Percentiles rank a stretch among this genome's conserved stretches.
phyloP scores from a whole-genome alignment of 768 basidiomycete genomes.

The Obba rivulosa region DNA sequence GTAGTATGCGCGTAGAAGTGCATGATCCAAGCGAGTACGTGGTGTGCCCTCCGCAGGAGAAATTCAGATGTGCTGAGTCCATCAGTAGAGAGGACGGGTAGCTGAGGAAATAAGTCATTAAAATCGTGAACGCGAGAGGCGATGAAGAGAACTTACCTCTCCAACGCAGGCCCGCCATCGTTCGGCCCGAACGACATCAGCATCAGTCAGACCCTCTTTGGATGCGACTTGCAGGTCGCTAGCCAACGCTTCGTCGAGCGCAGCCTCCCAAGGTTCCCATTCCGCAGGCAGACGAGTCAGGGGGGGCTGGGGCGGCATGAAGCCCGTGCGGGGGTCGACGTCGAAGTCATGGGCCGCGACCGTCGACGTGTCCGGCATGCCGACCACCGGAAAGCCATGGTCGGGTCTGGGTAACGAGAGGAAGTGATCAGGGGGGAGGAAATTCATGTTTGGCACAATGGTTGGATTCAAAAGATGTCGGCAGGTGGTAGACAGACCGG shows the following conservation, averaged over 20 bases:
- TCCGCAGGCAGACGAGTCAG: slow-evolving; percentile 49
- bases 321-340: slow-evolving; percentile 86
- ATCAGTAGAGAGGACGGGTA: slow-evolving; percentile 33
- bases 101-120: slow-evolving; percentile 20
- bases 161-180: slow-evolving; percentile 39
- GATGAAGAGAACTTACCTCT: slow-evolving; percentile 25
- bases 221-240: slow-evolving; percentile 51
- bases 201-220: slow-evolving; percentile 20
- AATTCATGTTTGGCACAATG: slow-evolving; percentile 4
- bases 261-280: slow-evolving; percentile 73
- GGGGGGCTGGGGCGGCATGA: slow-evolving; percentile 81
- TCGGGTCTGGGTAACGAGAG: slow-evolving; percentile 31
- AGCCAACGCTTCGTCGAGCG: slow-evolving; percentile 45
- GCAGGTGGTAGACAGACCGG: background rate
- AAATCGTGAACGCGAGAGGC: background rate
- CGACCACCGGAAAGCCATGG: slow-evolving; percentile 19
- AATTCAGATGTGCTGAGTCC: slow-evolving; percentile 36
- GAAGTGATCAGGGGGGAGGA: slow-evolving; percentile 25
- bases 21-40: slow-evolving; percentile 47
- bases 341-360: slow-evolving; percentile 58
- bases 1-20: slow-evolving; percentile 53
- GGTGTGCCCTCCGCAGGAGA: slow-evolving; percentile 48
- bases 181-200: slow-evolving; percentile 29
- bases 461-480: background rate
- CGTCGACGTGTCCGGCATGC: slow-evolving; percentile 30